phyloP scores from a whole-genome alignment of 2,329 filamentous ascomycete species.

The Hymenoscyphus repandus region DNA sequence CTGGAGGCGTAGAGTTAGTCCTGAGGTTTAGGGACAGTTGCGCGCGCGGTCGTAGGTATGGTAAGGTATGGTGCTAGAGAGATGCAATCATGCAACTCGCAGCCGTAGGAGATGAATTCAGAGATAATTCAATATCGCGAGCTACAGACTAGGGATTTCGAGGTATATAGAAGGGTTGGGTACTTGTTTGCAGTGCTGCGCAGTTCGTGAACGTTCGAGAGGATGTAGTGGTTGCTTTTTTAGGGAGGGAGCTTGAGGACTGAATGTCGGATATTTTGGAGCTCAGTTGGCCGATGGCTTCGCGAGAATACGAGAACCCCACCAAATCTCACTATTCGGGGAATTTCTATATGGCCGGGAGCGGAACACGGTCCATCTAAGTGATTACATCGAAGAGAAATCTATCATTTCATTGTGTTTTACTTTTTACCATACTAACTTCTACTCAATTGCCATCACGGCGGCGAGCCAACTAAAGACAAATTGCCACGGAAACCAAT shows the following conservation, averaged over 20 bases:
- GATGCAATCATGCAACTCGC: not conserved
- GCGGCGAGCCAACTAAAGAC: not conserved
- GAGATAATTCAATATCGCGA: not conserved
- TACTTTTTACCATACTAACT: not conserved
- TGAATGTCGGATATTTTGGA: slow-evolving; percentile 6
- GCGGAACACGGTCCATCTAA: too few relatives aligned
- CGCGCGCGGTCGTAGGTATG: too few relatives aligned
- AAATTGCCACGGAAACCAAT: not conserved
- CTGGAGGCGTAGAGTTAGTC: too few relatives aligned
- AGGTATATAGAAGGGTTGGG: not conserved
- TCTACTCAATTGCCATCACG: not conserved
- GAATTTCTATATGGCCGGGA: too few relatives aligned
- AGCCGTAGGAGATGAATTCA: not conserved
- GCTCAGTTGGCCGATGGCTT: slow-evolving; percentile 5
- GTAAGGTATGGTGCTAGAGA: too few relatives aligned
- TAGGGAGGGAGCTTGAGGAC: not conserved
- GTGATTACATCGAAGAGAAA: too few relatives aligned
- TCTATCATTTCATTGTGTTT: not conserved
- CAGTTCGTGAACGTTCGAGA: not conserved
- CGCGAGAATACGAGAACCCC: not conserved
- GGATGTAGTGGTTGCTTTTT: not conserved
- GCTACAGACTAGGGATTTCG: not conserved
- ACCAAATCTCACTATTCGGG: too few relatives aligned
- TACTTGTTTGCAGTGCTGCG: not conserved
- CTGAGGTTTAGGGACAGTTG: too few relatives aligned